Evolutionary conservation across 176 grass and related monocot genomes (phyloP).

Genomic region (Elaeis guineensis): DNA sequence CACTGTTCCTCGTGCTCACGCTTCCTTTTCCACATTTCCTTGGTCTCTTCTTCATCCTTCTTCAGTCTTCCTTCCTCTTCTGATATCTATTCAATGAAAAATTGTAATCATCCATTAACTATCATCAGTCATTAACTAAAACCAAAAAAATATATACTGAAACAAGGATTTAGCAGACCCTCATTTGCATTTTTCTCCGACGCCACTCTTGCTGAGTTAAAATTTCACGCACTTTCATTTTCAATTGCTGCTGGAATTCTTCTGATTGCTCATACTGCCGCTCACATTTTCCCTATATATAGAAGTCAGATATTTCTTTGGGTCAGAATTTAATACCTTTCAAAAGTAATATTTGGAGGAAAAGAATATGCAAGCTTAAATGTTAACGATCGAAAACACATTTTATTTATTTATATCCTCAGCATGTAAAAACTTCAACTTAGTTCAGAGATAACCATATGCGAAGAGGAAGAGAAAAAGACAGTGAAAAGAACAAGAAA

Average conservation of each 20-base stretch:
- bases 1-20: conserved; percentile 96
- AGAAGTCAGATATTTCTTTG: conserved; percentile 1
- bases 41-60: conserved; percentile 99
- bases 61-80: conserved; percentile 99
- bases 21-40: conserved; percentile 99
- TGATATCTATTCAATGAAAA: conserved; percentile 55
- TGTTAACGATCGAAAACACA: too few relatives aligned
- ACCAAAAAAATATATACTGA: too few relatives aligned
- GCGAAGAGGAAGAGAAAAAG: too few relatives aligned
- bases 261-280: conserved; percentile 79
- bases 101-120: neutral
- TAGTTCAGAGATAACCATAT: too few relatives aligned
- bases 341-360: too few relatives aligned
- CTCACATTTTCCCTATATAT: conserved; percentile 87
- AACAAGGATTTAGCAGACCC: conserved; percentile 32
- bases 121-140: too few relatives aligned
- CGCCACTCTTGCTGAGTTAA: conserved; percentile 96
- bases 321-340: too few relatives aligned
- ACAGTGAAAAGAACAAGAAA: too few relatives aligned
- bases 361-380: too few relatives aligned
- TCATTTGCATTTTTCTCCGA: conserved; percentile 97
- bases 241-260: conserved; percentile 89
- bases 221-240: conserved; percentile 96
- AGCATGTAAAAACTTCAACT: too few relatives aligned
- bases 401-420: too few relatives aligned